A percentile compares a stretch with the other conserved stretches of the same genome.
These are phyloP conservation scores for Diaporthe sp. DNA, from an alignment of 2,329 filamentous ascomycete genomes.

Conservation along the genomic window DNA sequence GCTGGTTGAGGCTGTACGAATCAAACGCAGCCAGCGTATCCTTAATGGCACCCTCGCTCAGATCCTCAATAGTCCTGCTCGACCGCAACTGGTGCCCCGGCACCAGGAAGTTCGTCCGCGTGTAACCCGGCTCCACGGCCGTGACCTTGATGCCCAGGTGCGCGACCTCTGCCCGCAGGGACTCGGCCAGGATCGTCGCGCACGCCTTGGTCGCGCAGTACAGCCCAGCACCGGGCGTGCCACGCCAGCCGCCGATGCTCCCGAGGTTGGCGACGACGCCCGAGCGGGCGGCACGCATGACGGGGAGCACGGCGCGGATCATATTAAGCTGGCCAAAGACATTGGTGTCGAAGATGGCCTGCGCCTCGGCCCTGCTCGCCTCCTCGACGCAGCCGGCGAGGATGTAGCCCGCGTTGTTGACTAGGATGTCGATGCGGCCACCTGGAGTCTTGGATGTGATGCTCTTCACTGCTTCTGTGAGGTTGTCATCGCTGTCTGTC, in stretches of 20 bases:
- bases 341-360: slow-evolving; percentile 67
- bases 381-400: slow-evolving; percentile 50
- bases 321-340: slow-evolving; percentile 70
- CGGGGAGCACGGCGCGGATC: slow-evolving; percentile 45
- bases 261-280: slow-evolving; percentile 18
- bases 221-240: neutral
- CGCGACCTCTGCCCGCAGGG: slow-evolving; percentile 8
- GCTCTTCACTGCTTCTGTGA: slow-evolving; percentile 61
- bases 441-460: slow-evolving; percentile 61
- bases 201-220: slow-evolving; percentile 29
- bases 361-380: slow-evolving; percentile 59
- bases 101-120: slow-evolving; percentile 5
- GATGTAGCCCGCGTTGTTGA: slow-evolving; percentile 66
- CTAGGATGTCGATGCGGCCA: slow-evolving; percentile 68
- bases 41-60: neutral
- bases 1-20: slow-evolving; percentile 9
- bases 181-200: slow-evolving; percentile 8
- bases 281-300: slow-evolving; percentile 2
- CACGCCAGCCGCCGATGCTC: slow-evolving; percentile 18
- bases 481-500: slow-evolving; percentile 57
- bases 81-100: slow-evolving; percentile 5
- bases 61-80: neutral
- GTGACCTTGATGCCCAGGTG: slow-evolving; percentile 20
- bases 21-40: slow-evolving; percentile 1
- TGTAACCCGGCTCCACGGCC: slow-evolving; percentile 7